A percentile compares a stretch with the other conserved stretches of the same genome.
Conservation (phyloP, 2,329 filamentous ascomycete species). For the Fusarium pilosicola region DNA sequence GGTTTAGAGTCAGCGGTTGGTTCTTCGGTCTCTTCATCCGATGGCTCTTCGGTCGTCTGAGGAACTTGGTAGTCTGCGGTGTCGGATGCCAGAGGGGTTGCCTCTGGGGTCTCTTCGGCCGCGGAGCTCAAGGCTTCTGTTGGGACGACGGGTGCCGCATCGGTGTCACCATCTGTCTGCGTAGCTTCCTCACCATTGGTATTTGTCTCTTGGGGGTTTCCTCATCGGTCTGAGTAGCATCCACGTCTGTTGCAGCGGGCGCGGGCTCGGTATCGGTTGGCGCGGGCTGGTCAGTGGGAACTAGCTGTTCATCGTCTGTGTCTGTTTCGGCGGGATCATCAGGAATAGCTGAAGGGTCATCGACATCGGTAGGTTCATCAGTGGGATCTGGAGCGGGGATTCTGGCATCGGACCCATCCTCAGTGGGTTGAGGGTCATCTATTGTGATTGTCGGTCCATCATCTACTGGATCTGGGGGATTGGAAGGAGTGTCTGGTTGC, state of each 20-base stretch:
- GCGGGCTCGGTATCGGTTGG: not conserved
- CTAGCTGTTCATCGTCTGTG: not conserved
- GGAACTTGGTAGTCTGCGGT: not conserved
- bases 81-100: slow-evolving; percentile 2
- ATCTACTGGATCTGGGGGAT: not conserved
- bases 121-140: not conserved
- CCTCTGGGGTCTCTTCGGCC: slow-evolving; percentile 3
- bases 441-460: not conserved
- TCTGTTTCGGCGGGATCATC: not conserved
- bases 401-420: not conserved
- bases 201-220: not conserved
- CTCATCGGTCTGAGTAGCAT: not conserved
- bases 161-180: not conserved
- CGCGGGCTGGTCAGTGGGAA: not conserved
- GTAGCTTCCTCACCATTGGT: slow-evolving; percentile 11
- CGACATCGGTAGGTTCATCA: not conserved
- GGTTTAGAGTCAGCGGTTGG: not conserved
- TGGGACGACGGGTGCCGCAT: not conserved
- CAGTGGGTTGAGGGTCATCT: not conserved
- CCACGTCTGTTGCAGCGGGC: not conserved
- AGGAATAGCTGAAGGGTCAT: not conserved
- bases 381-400: not conserved
- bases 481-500: not conserved
- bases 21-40: not conserved
- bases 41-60: not conserved